Percentiles rank a stretch among this genome's conserved stretches.
These are phyloP conservation scores for Ascochyta koolunga DNA, from an alignment of 2,329 filamentous ascomycete genomes.

Conservation along the genomic window DNA sequence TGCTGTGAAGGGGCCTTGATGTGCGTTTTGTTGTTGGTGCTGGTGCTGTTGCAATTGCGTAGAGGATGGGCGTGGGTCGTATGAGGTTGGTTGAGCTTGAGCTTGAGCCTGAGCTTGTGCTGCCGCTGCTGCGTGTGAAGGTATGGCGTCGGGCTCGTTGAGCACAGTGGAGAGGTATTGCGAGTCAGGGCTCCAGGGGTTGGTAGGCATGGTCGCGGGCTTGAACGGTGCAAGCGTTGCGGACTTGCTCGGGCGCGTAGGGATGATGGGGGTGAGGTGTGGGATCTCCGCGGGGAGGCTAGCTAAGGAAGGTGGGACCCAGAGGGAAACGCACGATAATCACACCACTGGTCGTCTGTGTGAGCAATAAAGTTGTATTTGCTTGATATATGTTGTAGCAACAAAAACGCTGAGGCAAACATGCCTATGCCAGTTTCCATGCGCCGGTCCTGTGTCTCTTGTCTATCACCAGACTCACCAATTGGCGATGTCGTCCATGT, in stretches of 20 bases:
- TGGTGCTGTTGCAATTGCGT: background rate
- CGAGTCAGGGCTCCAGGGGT: background rate
- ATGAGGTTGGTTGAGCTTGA: background rate
- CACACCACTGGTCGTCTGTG: background rate
- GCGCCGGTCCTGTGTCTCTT: slow-evolving; percentile 6
- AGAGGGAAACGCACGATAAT: background rate
- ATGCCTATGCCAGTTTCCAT: slow-evolving; percentile 9
- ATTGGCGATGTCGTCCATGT: slow-evolving; percentile 1
- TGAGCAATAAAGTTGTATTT: slow-evolving; percentile 4
- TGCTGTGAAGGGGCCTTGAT: slow-evolving; percentile 18
- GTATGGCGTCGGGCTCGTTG: slow-evolving; percentile 7
- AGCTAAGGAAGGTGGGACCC: slow-evolving; percentile 29
- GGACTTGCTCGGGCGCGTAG: background rate
- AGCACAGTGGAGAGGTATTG: slow-evolving; percentile 17
- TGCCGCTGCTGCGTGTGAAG: background rate
- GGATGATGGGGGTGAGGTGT: slow-evolving; percentile 4
- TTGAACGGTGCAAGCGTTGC: slow-evolving; percentile 5
- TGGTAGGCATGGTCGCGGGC: slow-evolving; percentile 1
- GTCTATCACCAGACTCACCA: background rate
- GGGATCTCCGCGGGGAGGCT: slow-evolving; percentile 27
- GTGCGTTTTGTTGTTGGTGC: background rate
- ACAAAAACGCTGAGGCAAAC: slow-evolving; percentile 11
- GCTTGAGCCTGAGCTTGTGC: background rate
- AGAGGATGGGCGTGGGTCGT: background rate
- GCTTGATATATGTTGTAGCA: slow-evolving; percentile 7